A percentile compares a stretch with the other conserved stretches of the same genome.
phyloP scores from a whole-genome alignment of 2,329 filamentous ascomycete species.

The Aspergillus novoparasiticus region DNA sequence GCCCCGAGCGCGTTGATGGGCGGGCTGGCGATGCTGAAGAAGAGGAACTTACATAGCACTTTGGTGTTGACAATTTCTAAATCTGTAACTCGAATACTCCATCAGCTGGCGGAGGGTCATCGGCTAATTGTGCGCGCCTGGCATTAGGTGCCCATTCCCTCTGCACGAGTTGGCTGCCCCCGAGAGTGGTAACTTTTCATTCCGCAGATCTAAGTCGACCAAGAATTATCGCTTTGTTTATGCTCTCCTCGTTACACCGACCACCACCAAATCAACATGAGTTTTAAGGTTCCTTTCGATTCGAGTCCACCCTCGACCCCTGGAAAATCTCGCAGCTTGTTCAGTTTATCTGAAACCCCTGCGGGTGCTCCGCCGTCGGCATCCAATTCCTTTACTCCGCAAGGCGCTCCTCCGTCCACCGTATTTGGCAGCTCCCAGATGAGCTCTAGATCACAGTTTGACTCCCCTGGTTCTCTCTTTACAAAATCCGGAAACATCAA shows the following conservation, averaged over 20 bases:
- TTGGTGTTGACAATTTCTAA: neutral
- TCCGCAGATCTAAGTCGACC: neutral
- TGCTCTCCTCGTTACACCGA: conserved; percentile 5
- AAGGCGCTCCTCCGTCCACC: conserved; percentile 55
- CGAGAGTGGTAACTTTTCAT: neutral
- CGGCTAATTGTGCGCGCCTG: neutral
- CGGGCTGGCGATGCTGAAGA: conserved; percentile 4
- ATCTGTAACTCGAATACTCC: neutral
- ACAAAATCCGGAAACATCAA: conserved; percentile 40
- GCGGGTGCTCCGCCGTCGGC: conserved; percentile 58
- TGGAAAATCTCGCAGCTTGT: conserved; percentile 39
- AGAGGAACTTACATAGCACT: conserved; percentile 1
- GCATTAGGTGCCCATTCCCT: neutral
- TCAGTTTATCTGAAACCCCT: conserved; percentile 58
- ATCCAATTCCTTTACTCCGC: conserved; percentile 58
- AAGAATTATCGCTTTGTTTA: conserved; percentile 13
- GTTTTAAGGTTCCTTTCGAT: conserved; percentile 38
- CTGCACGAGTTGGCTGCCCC: neutral
- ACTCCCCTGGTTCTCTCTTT: conserved; percentile 43
- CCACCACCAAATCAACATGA: conserved; percentile 29
- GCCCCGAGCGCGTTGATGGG: conserved; percentile 19
- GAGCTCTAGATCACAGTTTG: conserved; percentile 35
- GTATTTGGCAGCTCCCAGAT: conserved; percentile 56
- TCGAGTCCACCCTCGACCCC: conserved; percentile 44
- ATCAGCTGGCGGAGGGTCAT: neutral